Evolutionary conservation across 2,329 filamentous ascomycete genomes (phyloP).

Genomic region (Proliferodiscus dingleyae): DNA sequence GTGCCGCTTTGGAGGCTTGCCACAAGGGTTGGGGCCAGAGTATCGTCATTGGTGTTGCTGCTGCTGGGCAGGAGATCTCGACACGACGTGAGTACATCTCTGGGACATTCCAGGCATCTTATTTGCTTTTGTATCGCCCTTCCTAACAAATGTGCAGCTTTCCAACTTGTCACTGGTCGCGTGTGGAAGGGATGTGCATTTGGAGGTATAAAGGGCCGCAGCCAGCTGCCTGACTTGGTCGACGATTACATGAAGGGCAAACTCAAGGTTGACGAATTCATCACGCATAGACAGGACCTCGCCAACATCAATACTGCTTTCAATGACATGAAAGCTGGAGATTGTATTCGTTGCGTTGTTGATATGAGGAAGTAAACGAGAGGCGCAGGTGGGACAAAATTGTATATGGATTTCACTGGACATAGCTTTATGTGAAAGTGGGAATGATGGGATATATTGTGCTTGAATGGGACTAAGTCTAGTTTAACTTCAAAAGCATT

Average conservation of each 20-base stretch:
- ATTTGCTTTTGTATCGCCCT: not conserved
- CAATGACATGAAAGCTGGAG: slow-evolving; percentile 88
- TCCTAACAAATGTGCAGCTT: slow-evolving; percentile 52
- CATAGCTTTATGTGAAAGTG: not conserved
- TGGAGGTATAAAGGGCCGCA: slow-evolving; percentile 94
- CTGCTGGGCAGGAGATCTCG: slow-evolving; percentile 90
- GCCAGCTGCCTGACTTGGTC: slow-evolving; percentile 82
- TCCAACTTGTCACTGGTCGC: slow-evolving; percentile 96
- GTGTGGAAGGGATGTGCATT: slow-evolving; percentile 98
- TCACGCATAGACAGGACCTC: slow-evolving; percentile 87
- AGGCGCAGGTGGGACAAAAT: slow-evolving; percentile 1
- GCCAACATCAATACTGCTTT: slow-evolving; percentile 85
- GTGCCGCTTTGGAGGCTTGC: slow-evolving; percentile 90
- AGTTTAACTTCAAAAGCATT: not conserved
- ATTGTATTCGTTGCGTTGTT: slow-evolving; percentile 95
- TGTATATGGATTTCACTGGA: not conserved
- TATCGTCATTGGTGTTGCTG: slow-evolving; percentile 96
- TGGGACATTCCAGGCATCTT: no score
- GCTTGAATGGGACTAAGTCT: not conserved
- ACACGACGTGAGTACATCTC: slow-evolving; percentile 72
- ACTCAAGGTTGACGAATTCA: slow-evolving; percentile 98
- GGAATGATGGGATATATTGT: not conserved
- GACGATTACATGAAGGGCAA: slow-evolving; percentile 82
- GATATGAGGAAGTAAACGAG: slow-evolving; percentile 45
- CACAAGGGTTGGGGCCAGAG: slow-evolving; percentile 99